These are phyloP conservation scores for Coemansia sp. DNA, from an alignment of 192 early-diverging fungal species.

Conservation along the genomic window DNA sequence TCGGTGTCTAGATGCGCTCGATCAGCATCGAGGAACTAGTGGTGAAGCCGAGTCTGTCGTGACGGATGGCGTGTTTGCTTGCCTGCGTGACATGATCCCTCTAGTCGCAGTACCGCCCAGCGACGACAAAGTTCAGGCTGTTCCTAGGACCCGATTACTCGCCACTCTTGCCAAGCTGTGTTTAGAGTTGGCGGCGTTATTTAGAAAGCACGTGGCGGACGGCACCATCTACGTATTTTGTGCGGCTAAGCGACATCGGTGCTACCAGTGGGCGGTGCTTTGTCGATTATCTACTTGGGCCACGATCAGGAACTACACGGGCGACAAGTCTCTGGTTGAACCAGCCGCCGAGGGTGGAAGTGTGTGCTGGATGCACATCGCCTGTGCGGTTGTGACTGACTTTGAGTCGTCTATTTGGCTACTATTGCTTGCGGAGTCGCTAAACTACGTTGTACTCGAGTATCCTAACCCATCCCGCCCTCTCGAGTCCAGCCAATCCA, in stretches of 20 bases:
- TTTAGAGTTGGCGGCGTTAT: slow-evolving; percentile 6
- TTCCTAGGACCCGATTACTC: too few relatives aligned
- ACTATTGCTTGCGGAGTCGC: slow-evolving; percentile 39
- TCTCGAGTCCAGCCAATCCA: neutral
- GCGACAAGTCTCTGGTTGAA: neutral
- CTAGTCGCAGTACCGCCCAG: neutral
- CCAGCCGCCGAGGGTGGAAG: slow-evolving; percentile 28
- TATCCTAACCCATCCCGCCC: neutral
- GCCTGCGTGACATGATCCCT: slow-evolving; percentile 29
- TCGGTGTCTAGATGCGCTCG: slow-evolving; percentile 1
- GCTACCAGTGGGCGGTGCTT: slow-evolving; percentile 50
- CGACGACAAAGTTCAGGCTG: neutral
- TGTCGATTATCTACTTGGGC: slow-evolving; percentile 38
- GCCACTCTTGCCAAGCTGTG: neutral
- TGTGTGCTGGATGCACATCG: slow-evolving; percentile 38
- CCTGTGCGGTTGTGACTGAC: neutral
- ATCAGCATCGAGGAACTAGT: neutral
- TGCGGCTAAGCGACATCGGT: slow-evolving; percentile 26
- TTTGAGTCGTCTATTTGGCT: slow-evolving; percentile 22
- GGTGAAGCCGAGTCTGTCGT: slow-evolving; percentile 3
- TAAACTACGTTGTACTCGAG: slow-evolving; percentile 15
- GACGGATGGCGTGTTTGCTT: slow-evolving; percentile 33
- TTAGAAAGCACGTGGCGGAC: slow-evolving; percentile 4
- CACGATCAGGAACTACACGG: neutral
- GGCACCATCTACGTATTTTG: slow-evolving; percentile 21